Evolutionary conservation across 768 basidiomycete species (phyloP), one percentile per base, ranked within the genome.

Genomic region (Podaxis sp.): DNA sequence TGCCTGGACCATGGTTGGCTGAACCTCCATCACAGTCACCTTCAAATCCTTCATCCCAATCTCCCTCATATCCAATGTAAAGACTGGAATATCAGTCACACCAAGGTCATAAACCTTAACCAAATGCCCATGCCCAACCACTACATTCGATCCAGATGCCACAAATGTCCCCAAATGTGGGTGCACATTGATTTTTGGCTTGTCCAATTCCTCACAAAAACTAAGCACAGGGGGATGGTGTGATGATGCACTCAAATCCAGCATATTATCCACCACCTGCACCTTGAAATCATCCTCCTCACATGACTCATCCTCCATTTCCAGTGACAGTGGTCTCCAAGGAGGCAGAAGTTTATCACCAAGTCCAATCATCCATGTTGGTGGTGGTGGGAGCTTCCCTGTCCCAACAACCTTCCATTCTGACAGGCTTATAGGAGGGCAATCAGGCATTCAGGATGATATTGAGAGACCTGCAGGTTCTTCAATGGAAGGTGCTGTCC

Each of bases 1-100:
- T 0, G 66, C 74, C n/a, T 74, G 67, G 10, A 72, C 67, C 2
- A 66, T 67, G 2, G 81, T 80, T 0, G 89, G 82, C 15, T 89
- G 81, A 71, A 95, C 93, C 73, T 90, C 93, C 75, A 96, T 80
- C 22, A 88, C 86, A 1, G 88, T 88, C 40, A 96, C 80, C 67
- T 86, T 87, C 3, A 83, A 74, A 49, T 93, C 89, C 69, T 90
- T 93, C 54, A 82, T 53, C 0, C 84, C 84, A 2, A 87, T 70
- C 12, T 87, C 84, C 64, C 84, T 87, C 57, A 87, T 81, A 54
- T 94, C 89, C 12, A 93, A 66, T 1, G 71, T 75, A 65, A 78
- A 78, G 1, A 80, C 55, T 0, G 84, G 85, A 3, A 70, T 67
- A 52, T 85, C 83, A 0, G 78, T 76, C 41, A 77, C 55, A 1